phyloP scores from a whole-genome alignment of 495 filamentous ascomycete genomes.

The Penicillium angulare region DNA sequence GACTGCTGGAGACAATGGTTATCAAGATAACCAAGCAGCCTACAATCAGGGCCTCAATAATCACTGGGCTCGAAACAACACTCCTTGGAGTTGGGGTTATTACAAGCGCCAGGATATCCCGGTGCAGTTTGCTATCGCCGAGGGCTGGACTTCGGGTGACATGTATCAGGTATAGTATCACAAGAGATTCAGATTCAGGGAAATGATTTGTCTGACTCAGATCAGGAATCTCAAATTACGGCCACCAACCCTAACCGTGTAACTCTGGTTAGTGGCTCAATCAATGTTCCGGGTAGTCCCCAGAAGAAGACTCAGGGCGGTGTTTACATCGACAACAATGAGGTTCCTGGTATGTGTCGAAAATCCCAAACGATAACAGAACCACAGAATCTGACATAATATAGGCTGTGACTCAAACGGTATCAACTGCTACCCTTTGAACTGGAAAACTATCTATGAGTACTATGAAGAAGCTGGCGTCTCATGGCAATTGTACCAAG shows the following conservation, averaged over 20 bases:
- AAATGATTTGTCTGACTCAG: neutral
- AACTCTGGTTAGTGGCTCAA: slow-evolving; percentile 50
- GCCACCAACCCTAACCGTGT: slow-evolving; percentile 56
- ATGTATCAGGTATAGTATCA: slow-evolving; percentile 48
- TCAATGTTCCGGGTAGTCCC: slow-evolving; percentile 52
- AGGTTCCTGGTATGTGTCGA: slow-evolving; percentile 41
- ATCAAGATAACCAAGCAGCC: slow-evolving; percentile 49
- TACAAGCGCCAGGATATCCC: slow-evolving; percentile 49
- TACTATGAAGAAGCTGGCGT: slow-evolving; percentile 52
- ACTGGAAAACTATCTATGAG: slow-evolving; percentile 55
- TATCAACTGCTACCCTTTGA: slow-evolving; percentile 54
- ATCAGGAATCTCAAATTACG: slow-evolving; percentile 50
- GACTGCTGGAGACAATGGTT: slow-evolving; percentile 50
- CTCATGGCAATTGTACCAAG: slow-evolving; percentile 55
- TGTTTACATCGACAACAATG: slow-evolving; percentile 57
- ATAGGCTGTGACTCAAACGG: slow-evolving; percentile 42
- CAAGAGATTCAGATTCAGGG: neutral
- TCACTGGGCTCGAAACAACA: slow-evolving; percentile 52
- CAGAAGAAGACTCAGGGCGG: slow-evolving; percentile 44
- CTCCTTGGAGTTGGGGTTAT: slow-evolving; percentile 54
- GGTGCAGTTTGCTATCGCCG: slow-evolving; percentile 53
- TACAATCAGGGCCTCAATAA: slow-evolving; percentile 51
- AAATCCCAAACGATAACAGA: neutral
- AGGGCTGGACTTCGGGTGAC: slow-evolving; percentile 53
- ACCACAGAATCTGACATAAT: neutral